Conservation (phyloP, 2,329 filamentous ascomycete species). For the Neonectria coccinea region DNA sequence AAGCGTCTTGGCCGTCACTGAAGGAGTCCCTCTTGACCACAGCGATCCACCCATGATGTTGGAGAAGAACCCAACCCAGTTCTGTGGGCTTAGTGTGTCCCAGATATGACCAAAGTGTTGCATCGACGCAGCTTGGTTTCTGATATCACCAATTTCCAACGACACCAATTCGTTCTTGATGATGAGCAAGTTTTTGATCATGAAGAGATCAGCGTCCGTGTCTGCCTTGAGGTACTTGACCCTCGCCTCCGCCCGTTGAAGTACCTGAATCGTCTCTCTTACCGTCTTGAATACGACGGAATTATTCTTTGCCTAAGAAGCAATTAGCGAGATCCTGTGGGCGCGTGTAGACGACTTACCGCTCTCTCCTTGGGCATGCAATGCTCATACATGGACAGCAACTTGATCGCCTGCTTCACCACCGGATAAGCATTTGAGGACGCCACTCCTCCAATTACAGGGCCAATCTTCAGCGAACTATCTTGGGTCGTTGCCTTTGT, state of each 20-base stretch:
- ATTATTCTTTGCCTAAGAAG: constrained; percentile 58
- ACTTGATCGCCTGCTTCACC: constrained; percentile 68
- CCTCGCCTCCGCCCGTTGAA: constrained; percentile 79
- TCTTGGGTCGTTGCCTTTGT: constrained; percentile 60
- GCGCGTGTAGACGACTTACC: constrained; percentile 54
- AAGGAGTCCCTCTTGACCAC: constrained; percentile 55
- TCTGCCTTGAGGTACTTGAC: constrained; percentile 72
- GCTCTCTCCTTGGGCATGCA: constrained; percentile 73
- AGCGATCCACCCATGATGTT: constrained; percentile 68
- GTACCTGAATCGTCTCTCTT: constrained; percentile 86
- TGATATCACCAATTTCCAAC: constrained; percentile 85
- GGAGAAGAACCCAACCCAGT: constrained; percentile 69
- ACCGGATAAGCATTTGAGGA: constrained; percentile 70
- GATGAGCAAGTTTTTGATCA: constrained; percentile 93
- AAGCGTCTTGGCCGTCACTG: constrained; percentile 54
- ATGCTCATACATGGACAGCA: constrained; percentile 72
- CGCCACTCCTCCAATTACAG: constrained; percentile 60
- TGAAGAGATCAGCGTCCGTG: constrained; percentile 86
- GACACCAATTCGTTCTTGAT: constrained; percentile 96
- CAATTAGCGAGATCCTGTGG: constrained; percentile 28
- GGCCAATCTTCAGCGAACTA: constrained; percentile 63
- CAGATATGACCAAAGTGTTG: constrained; percentile 75
- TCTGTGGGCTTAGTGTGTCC: constrained; percentile 70
- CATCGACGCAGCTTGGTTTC: constrained; percentile 61
- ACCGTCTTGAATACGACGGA: constrained; percentile 78